Evolutionary conservation across 2,329 filamentous ascomycete genomes (phyloP).

Genomic region (Xylariaceae sp.): DNA sequence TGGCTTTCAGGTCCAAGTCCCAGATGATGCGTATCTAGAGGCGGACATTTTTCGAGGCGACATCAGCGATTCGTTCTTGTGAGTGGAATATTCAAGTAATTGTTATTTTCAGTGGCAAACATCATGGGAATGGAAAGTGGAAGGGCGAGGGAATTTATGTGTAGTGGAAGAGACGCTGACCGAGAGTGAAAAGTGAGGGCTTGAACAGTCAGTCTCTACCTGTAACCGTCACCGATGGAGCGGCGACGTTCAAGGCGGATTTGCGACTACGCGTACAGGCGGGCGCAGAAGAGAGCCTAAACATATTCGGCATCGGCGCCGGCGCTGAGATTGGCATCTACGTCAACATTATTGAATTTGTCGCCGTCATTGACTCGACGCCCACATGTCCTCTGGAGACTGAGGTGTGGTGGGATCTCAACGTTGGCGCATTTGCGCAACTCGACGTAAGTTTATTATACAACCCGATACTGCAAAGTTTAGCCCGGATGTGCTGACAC

Average conservation of each 20-base stretch:
- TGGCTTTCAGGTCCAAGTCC: conserved; percentile 20
- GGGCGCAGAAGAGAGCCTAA: conserved; percentile 18
- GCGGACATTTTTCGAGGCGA: conserved; percentile 21
- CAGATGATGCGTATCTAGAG: conserved; percentile 15
- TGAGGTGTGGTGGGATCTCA: conserved; percentile 24
- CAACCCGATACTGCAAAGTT: not conserved
- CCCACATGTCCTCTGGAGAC: conserved; percentile 20
- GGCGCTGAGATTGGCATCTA: conserved; percentile 23
- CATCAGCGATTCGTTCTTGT: conserved; percentile 24
- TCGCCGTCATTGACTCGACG: conserved; percentile 20
- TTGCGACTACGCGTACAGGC: conserved; percentile 25
- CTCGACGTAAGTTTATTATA: conserved; percentile 15
- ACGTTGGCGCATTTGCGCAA: conserved; percentile 23
- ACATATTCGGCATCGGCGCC: conserved; percentile 22
- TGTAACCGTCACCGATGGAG: conserved; percentile 14
- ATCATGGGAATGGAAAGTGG: too few species aligned
- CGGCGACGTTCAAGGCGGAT: conserved; percentile 22
- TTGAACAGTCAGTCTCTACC: conserved; percentile 20
- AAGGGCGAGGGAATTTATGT: too few species aligned
- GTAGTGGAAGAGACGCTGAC: too few species aligned
- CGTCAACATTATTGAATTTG: conserved; percentile 24
- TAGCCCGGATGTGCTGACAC: not conserved
- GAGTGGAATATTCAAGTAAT: not conserved
- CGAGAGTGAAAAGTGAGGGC: conserved; percentile 6
- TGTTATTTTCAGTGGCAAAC: too few species aligned